Evolutionary conservation across 1,139 yeast genomes (phyloP).

Genomic region (Candida neerlandica): DNA sequence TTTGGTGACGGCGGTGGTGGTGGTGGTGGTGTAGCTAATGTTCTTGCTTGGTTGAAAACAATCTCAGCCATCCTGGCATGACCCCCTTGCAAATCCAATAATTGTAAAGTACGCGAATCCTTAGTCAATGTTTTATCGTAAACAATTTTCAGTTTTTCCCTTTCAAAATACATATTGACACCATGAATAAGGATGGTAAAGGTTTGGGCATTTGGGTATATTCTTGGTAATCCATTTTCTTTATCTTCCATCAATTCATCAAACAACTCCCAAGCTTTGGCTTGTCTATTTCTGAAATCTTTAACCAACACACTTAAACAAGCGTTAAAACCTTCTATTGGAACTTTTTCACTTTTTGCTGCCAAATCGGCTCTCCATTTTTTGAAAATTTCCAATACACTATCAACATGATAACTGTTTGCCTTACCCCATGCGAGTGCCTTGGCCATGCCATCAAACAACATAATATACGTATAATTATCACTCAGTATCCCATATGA

Average conservation of each 20-base stretch:
- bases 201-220: conserved; percentile 39
- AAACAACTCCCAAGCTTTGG: conserved; percentile 43
- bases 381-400: conserved; percentile 27
- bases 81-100: conserved; percentile 33
- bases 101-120: conserved; percentile 23
- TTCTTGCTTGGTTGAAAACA: conserved; percentile 29
- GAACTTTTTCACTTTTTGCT: conserved; percentile 16
- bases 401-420: conserved; percentile 23
- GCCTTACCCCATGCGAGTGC: conserved; percentile 38
- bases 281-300: conserved; percentile 35
- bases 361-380: conserved; percentile 14
- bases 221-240: conserved; percentile 16
- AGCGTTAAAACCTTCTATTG: conserved; percentile 41
- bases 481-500: conserved; percentile 61
- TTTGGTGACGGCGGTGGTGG: too few species aligned
- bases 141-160: conserved; percentile 21
- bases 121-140: conserved; percentile 20
- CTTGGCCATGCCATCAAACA: conserved; percentile 60
- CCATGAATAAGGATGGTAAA: conserved; percentile 47
- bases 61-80: conserved; percentile 31
- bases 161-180: conserved; percentile 26
- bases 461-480: conserved; percentile 54
- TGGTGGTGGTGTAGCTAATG: conserved; percentile 35
- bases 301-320: conserved; percentile 39
- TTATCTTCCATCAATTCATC: conserved; percentile 28